These are phyloP conservation scores for Vachellia pachyceras DNA, from an alignment of 306 rosid species.

Conservation along the genomic window DNA sequence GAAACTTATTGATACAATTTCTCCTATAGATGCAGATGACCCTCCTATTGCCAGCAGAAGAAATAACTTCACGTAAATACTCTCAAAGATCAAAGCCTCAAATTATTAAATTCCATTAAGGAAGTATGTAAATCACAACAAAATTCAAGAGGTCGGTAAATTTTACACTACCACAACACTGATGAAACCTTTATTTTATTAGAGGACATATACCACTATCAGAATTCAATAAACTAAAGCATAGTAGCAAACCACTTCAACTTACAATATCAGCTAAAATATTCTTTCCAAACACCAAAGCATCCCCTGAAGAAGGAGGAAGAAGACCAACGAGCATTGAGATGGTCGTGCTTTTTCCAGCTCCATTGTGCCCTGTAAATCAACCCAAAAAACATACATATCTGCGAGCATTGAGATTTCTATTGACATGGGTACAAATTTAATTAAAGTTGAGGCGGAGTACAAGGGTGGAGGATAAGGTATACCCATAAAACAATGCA, in stretches of 20 bases:
- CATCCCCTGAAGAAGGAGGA: constrained; percentile 95
- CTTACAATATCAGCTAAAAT: constrained; percentile 77
- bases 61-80: constrained; percentile 2
- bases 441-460: not conserved
- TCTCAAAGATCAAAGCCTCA: not conserved
- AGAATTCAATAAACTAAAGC: not conserved
- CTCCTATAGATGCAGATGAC: not conserved
- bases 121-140: not conserved
- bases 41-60: constrained; percentile 2
- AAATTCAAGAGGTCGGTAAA: not conserved
- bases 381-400: not conserved
- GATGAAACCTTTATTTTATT: not conserved
- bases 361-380: constrained; percentile 91
- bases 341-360: constrained; percentile 97
- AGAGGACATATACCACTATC: not conserved
- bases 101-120: not conserved
- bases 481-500: constrained; percentile 14
- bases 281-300: constrained; percentile 87
- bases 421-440: not conserved
- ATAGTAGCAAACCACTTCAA: constrained; percentile 33
- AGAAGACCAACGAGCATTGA: constrained; percentile 97
- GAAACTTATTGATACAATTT: constrained; percentile 5
- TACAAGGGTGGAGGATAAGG: constrained; percentile 17
- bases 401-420: not conserved
- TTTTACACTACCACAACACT: not conserved